phyloP scores from a whole-genome alignment of 106 monocot species.

The Dioscorea alata region DNA sequence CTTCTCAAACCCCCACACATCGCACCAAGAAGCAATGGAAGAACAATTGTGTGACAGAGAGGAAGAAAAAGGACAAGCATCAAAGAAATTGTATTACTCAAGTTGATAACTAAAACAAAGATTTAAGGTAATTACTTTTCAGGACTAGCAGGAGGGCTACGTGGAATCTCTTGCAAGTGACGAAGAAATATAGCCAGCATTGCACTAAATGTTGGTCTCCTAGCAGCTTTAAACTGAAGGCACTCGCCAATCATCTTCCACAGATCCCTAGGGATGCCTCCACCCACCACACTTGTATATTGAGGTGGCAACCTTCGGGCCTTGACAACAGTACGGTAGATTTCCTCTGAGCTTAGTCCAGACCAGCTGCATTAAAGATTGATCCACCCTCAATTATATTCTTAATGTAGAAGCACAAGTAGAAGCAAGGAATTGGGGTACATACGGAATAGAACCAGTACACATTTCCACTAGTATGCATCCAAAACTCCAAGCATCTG shows the following conservation, averaged over 20 bases:
- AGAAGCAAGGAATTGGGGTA: conserved; percentile 15
- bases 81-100: not conserved
- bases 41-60: not conserved
- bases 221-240: conserved; percentile 79
- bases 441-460: conserved; percentile 98
- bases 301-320: conserved; percentile 72
- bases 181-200: conserved; percentile 93
- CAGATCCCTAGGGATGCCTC: conserved; percentile 87
- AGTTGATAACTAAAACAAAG: not conserved
- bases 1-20: not conserved
- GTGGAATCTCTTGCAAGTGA: conserved; percentile 85
- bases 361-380: conserved; percentile 67
- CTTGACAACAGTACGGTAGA: conserved; percentile 82
- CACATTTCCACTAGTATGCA: conserved; percentile 99
- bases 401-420: conserved; percentile 1
- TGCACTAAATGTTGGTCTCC: conserved; percentile 84
- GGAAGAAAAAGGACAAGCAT: not conserved
- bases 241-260: conserved; percentile 99
- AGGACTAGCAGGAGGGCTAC: conserved; percentile 92
- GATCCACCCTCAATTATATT: conserved; percentile 10
- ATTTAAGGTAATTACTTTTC: conserved; percentile 57
- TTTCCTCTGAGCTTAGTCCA: conserved; percentile 84
- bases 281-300: conserved; percentile 94
- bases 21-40: not conserved
- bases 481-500: conserved; percentile 99